These are phyloP conservation scores for Pleurozium schreberi DNA, from an alignment of 225 moss, liverwort and hornwort species.

Conservation along the genomic window DNA sequence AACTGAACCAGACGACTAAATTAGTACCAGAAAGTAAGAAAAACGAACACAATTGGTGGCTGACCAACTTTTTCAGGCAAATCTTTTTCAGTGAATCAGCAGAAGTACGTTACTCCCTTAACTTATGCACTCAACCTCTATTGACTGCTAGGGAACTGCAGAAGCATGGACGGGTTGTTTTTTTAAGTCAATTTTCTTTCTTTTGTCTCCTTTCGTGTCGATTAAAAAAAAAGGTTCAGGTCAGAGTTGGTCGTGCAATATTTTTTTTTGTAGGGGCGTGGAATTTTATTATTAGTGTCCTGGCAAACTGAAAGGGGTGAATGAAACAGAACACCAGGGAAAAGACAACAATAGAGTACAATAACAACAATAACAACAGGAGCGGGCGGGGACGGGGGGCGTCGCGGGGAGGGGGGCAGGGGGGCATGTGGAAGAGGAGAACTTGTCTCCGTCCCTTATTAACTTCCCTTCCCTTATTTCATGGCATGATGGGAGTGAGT, in stretches of 20 bases:
- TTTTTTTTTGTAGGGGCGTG: not conserved
- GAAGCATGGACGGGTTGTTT: not conserved
- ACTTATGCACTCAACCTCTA: not conserved
- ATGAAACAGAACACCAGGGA: not conserved
- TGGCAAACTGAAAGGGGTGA: not conserved
- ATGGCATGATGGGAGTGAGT: constrained; percentile 13
- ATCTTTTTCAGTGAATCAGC: not conserved
- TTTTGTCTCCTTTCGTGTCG: not conserved
- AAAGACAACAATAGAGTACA: not conserved
- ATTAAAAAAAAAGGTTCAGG: not conserved
- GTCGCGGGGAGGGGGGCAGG: too few relatives aligned
- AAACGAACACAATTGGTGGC: not conserved
- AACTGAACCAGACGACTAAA: too few relatives aligned
- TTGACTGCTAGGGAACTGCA: not conserved
- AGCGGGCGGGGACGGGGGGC: not conserved
- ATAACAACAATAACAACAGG: not conserved
- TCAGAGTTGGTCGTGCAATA: not conserved
- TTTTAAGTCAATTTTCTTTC: not conserved
- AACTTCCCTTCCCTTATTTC: constrained; percentile 11
- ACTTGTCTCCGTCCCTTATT: constrained; percentile 1
- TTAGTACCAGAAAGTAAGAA: not conserved
- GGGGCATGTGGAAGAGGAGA: not conserved
- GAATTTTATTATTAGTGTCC: not conserved
- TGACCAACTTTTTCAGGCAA: not conserved
- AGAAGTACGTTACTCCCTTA: too few relatives aligned